Conservation (phyloP, 2,329 filamentous ascomycete species). For the Cladosporium sp. region DNA sequence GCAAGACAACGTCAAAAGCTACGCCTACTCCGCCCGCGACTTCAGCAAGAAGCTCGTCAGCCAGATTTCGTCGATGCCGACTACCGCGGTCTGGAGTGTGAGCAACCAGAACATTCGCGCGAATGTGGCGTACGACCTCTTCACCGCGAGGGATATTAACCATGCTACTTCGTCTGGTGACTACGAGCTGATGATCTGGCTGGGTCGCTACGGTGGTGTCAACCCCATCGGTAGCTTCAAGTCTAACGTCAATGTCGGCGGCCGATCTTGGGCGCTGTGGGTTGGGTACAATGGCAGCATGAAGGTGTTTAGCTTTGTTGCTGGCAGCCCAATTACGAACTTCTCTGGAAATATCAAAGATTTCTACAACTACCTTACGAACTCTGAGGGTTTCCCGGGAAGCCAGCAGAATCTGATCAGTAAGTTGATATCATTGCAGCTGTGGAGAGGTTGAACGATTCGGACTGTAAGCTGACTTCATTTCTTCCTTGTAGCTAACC, state of each 20-base stretch:
- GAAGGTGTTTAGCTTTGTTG: slow-evolving; percentile 64
- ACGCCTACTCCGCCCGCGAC: slow-evolving; percentile 42
- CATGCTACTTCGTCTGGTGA: slow-evolving; percentile 43
- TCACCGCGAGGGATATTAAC: slow-evolving; percentile 49
- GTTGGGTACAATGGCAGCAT: slow-evolving; percentile 60
- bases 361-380: slow-evolving; percentile 62
- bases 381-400: slow-evolving; percentile 49
- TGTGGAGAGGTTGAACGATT: background rate
- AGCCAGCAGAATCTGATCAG: slow-evolving; percentile 53
- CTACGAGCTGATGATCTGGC: slow-evolving; percentile 69
- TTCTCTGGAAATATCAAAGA: slow-evolving; percentile 60
- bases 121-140: slow-evolving; percentile 65
- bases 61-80: slow-evolving; percentile 41
- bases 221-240: slow-evolving; percentile 56
- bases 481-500: slow-evolving; percentile 36
- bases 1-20: slow-evolving; percentile 45
- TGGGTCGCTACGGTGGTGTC: slow-evolving; percentile 55
- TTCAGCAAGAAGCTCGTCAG: slow-evolving; percentile 33
- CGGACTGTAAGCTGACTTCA: background rate
- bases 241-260: slow-evolving; percentile 57
- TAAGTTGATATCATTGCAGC: background rate
- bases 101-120: slow-evolving; percentile 53
- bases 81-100: slow-evolving; percentile 54
- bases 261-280: slow-evolving; percentile 60
- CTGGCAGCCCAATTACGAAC: slow-evolving; percentile 45